A percentile compares a stretch with the other conserved stretches of the same genome.
Evolutionary conservation across 2,329 filamentous ascomycete genomes (phyloP).

Genomic region (Hirsutella thompsonii): DNA sequence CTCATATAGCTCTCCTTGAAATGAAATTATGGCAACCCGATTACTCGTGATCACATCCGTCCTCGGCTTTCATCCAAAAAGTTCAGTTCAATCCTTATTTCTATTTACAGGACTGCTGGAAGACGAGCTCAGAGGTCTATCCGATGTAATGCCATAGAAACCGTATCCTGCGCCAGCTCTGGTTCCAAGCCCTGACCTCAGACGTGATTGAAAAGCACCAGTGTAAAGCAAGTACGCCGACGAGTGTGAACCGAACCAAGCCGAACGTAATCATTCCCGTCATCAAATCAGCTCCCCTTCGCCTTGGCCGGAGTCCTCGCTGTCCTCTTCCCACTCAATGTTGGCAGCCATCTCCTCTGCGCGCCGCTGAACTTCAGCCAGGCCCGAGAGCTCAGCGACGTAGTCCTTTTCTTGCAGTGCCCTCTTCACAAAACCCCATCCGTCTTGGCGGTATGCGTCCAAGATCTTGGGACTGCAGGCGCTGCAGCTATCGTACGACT

Average conservation of each 20-base stretch:
- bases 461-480: conserved; percentile 64
- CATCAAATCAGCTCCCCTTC: conserved; percentile 38
- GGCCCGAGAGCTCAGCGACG: conserved; percentile 61
- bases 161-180: too few species aligned
- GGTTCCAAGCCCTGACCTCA: neutral
- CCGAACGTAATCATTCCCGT: neutral
- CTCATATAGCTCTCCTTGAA: too few species aligned
- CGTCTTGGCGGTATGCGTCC: conserved; percentile 50
- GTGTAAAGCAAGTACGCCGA: too few species aligned
- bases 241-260: too few species aligned
- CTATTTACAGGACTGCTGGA: too few species aligned
- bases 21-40: too few species aligned
- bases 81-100: too few species aligned
- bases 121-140: too few species aligned
- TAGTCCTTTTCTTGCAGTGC: conserved; percentile 66
- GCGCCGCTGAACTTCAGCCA: conserved; percentile 56
- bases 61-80: too few species aligned
- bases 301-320: conserved; percentile 32
- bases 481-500: conserved; percentile 69
- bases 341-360: conserved; percentile 38
- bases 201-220: too few species aligned
- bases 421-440: conserved; percentile 66
- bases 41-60: too few species aligned
- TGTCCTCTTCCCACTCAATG: conserved; percentile 49
- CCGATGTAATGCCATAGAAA: too few species aligned